Conservation (phyloP, 306 rosid species). For the Quercus engelmannii region DNA sequence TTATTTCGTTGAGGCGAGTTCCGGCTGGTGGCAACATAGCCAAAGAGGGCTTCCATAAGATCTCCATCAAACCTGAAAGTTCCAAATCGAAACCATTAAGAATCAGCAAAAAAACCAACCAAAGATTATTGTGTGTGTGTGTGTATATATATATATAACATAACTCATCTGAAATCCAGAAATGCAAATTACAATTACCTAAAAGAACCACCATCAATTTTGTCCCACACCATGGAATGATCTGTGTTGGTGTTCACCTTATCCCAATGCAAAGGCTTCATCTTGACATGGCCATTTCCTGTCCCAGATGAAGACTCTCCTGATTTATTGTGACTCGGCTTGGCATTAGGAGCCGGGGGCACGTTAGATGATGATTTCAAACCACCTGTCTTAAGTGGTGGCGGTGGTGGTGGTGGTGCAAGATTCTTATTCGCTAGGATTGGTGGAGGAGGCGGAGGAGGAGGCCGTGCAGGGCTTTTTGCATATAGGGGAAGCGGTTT, state of each 20-base stretch:
- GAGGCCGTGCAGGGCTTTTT: slow-evolving; percentile 13
- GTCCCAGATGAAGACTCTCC: slow-evolving; percentile 34
- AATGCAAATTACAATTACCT: slow-evolving; percentile 42
- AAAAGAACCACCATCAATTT: slow-evolving; percentile 66
- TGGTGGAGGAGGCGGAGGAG: slow-evolving; percentile 25
- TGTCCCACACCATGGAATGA: slow-evolving; percentile 98
- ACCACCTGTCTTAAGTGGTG: slow-evolving; percentile 36
- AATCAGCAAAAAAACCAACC: background rate
- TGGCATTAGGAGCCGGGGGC: slow-evolving; percentile 35
- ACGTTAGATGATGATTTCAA: slow-evolving; percentile 50
- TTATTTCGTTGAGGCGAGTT: slow-evolving; percentile 38
- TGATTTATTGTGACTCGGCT: background rate
- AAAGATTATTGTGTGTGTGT: background rate
- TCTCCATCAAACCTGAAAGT: slow-evolving; percentile 75
- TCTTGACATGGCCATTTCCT: slow-evolving; percentile 47
- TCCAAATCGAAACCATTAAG: slow-evolving; percentile 9
- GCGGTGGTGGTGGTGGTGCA: slow-evolving; percentile 34
- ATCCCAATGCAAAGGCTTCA: slow-evolving; percentile 94
- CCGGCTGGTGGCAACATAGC: slow-evolving; percentile 49
- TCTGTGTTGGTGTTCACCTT: slow-evolving; percentile 67
- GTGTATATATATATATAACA: too few species aligned
- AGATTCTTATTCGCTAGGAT: background rate
- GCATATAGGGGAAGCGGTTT: slow-evolving; percentile 26
- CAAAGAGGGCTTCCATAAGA: slow-evolving; percentile 93
- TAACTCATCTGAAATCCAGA: background rate